Conservation (phyloP, 163 green algal genomes). For the Prototheca wickerhamii region DNA sequence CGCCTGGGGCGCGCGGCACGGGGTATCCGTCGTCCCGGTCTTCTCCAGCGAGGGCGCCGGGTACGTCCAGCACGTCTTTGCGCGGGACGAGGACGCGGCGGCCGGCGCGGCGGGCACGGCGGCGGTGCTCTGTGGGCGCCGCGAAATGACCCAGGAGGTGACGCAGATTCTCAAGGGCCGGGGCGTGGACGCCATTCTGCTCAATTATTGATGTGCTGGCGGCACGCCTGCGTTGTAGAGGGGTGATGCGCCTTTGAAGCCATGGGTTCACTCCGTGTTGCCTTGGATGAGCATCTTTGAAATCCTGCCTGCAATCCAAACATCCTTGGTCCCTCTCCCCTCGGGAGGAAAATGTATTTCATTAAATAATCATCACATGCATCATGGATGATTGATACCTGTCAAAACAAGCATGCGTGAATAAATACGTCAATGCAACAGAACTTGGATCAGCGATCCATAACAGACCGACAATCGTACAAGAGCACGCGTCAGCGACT, state of each 20-base stretch:
- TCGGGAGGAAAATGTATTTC: too few species aligned
- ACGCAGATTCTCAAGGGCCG: slow-evolving; percentile 45
- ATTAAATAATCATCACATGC: too few species aligned
- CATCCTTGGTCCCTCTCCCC: too few species aligned
- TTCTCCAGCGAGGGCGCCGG: slow-evolving; percentile 30
- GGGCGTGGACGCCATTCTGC: slow-evolving; percentile 64
- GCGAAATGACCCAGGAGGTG: slow-evolving; percentile 72
- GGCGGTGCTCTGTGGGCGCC: slow-evolving; percentile 79
- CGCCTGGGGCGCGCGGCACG: slow-evolving; percentile 29
- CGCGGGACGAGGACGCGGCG: slow-evolving; percentile 6
- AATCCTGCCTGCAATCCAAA: too few species aligned
- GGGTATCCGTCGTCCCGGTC: slow-evolving; percentile 37
- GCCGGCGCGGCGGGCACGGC: slow-evolving; percentile 30
- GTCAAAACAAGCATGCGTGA: too few species aligned
- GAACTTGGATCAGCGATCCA: too few species aligned
- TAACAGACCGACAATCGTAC: too few species aligned
- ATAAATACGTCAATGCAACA: too few species aligned
- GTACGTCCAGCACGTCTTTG: slow-evolving; percentile 51
- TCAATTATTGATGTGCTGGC: slow-evolving; percentile 61
- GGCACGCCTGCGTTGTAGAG: background rate
- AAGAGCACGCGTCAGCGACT: background rate
- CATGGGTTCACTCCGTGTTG: too few species aligned
- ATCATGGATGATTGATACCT: too few species aligned
- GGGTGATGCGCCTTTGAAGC: too few species aligned
- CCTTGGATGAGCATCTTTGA: too few species aligned